Percentiles rank a stretch among this genome's conserved stretches.
These are phyloP conservation scores for Seiridium cupressi DNA, from an alignment of 2,329 filamentous ascomycete species.

Conservation along the genomic window DNA sequence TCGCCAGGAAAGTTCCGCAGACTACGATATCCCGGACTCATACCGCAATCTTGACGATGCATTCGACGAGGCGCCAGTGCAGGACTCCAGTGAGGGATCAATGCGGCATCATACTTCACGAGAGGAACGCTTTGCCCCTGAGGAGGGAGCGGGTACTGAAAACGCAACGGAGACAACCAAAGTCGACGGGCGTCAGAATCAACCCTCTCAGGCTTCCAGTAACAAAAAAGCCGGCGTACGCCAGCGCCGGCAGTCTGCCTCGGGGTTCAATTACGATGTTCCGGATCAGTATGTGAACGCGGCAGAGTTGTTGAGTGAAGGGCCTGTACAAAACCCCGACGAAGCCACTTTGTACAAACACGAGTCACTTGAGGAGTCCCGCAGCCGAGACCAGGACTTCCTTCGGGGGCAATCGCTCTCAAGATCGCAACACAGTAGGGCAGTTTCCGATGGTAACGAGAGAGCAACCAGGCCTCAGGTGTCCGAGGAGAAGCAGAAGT, in stretches of 20 bases:
- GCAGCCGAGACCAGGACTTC: conserved; percentile 25
- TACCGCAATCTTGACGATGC: conserved; percentile 21
- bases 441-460: no score
- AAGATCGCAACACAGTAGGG: no score
- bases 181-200: no score
- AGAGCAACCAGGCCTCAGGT: no score
- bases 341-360: conserved; percentile 33
- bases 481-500: not conserved
- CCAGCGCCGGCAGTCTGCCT: conserved; percentile 14
- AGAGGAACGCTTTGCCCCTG: conserved; percentile 1
- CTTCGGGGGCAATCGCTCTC: conserved; percentile 9
- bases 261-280: conserved; percentile 28
- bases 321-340: conserved; percentile 42
- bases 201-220: no score
- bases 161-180: not conserved
- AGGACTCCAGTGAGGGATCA: conserved; percentile 9
- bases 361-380: conserved; percentile 37
- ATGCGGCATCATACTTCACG: not conserved
- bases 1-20: conserved; percentile 7
- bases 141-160: not conserved
- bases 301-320: conserved; percentile 39
- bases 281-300: conserved; percentile 40
- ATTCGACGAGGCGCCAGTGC: conserved; percentile 12
- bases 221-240: not conserved
- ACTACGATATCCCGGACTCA: conserved; percentile 23